Percentiles rank a stretch among this genome's conserved stretches.
Conservation (phyloP, 805 yeast species). For the Saccharomycopsis sp. region DNA sequence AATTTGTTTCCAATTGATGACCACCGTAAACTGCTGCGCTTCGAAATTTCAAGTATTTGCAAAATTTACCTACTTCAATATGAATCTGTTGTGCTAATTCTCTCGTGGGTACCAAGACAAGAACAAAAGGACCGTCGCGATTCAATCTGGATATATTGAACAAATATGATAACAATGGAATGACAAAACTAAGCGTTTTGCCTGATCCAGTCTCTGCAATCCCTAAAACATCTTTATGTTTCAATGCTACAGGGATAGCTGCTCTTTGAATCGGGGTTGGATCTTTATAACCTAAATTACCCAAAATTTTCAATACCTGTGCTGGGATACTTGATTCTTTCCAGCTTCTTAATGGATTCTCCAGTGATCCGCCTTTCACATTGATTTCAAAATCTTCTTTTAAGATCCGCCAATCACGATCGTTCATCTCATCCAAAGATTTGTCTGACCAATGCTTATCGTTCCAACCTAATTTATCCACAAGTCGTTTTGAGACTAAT, state of each 20-base stretch:
- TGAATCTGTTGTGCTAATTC: constrained; percentile 89
- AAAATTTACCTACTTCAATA: constrained; percentile 50
- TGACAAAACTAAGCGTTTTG: constrained; percentile 74
- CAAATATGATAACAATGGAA: constrained; percentile 62
- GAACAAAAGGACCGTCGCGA: constrained; percentile 63
- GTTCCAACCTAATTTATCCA: constrained; percentile 20
- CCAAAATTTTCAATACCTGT: constrained; percentile 33
- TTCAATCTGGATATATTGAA: constrained; percentile 34
- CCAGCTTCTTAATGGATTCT: constrained; percentile 71
- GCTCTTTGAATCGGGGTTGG: constrained; percentile 94
- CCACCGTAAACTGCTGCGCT: constrained; percentile 82
- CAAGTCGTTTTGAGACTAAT: constrained; percentile 16
- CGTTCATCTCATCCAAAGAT: constrained; percentile 53
- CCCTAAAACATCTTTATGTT: constrained; percentile 65
- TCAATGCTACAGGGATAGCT: constrained; percentile 64
- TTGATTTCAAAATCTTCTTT: constrained; percentile 69
- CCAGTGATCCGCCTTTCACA: constrained; percentile 36
- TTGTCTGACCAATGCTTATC: constrained; percentile 62
- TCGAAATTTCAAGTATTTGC: constrained; percentile 31
- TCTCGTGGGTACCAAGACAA: constrained; percentile 86
- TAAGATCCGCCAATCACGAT: constrained; percentile 86
- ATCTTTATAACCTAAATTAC: constrained; percentile 40
- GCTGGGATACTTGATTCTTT: constrained; percentile 48
- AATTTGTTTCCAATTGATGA: constrained; percentile 71
- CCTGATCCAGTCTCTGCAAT: constrained; percentile 98